Evolutionary conservation across 345 rosid genomes (phyloP).

Genomic region (Populus deltoides): DNA sequence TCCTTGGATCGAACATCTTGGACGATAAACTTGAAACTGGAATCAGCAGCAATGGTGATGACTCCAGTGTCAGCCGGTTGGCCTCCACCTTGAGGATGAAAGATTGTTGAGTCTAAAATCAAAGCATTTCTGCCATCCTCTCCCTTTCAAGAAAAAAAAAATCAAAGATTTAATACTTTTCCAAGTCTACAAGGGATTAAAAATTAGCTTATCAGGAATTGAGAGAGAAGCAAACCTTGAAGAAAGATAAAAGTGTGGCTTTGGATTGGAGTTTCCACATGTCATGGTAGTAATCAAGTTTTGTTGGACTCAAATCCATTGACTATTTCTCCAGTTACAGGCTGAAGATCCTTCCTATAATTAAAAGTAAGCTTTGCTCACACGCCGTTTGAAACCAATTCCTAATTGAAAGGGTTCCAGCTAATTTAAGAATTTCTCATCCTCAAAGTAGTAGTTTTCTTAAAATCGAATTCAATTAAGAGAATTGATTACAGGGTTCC

Average conservation of each 20-base stretch:
- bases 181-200: not conserved
- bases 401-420: too few relatives aligned
- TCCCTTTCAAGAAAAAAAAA: constrained; percentile 29
- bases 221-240: constrained; percentile 32
- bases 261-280: constrained; percentile 45
- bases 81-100: constrained; percentile 96
- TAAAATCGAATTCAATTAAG: too few relatives aligned
- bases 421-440: too few relatives aligned
- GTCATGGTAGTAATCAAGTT: constrained; percentile 46
- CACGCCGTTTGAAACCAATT: too few relatives aligned
- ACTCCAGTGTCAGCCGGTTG: constrained; percentile 80
- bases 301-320: constrained; percentile 46
- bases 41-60: constrained; percentile 28
- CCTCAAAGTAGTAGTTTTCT: too few relatives aligned
- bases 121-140: constrained; percentile 60
- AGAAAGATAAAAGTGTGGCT: constrained; percentile 36
- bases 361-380: not conserved
- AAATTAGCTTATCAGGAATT: not conserved
- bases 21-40: constrained; percentile 46
- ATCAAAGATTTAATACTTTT: not conserved
- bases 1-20: constrained; percentile 79
- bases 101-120: constrained; percentile 70
- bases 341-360: not conserved
- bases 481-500: too few relatives aligned
- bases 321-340: not conserved